These are phyloP conservation scores for Bruguiera hainesii DNA, from an alignment of 441 rosid genomes.

Conservation along the genomic window DNA sequence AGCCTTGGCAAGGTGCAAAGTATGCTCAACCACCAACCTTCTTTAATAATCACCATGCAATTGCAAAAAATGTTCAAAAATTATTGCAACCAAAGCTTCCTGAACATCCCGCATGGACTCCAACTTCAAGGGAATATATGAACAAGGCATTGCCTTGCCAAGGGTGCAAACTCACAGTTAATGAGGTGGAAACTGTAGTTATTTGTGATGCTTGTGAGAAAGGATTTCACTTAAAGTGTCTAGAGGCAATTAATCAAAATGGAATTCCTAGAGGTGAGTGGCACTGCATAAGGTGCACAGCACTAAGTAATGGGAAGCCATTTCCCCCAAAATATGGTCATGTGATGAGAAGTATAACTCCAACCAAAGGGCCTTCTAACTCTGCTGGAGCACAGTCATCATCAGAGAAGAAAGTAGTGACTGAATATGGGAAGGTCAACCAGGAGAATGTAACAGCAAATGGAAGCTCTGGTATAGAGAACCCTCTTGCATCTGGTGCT, in stretches of 20 bases:
- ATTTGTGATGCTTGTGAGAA: conserved; percentile 95
- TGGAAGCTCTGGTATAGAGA: conserved; percentile 38
- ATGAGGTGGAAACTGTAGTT: conserved; percentile 75
- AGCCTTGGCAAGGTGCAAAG: conserved; percentile 53
- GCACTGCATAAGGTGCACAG: conserved; percentile 83
- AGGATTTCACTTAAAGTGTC: conserved; percentile 87
- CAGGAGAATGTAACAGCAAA: conserved; percentile 42
- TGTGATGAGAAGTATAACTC: conserved; percentile 59
- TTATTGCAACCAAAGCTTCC: conserved; percentile 63
- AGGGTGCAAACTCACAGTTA: conserved; percentile 53
- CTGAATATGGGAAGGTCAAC: conserved; percentile 37
- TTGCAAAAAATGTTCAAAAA: conserved; percentile 70
- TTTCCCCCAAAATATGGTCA: conserved; percentile 93
- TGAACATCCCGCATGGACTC: conserved; percentile 74
- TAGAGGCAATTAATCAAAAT: conserved; percentile 56
- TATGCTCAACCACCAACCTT: conserved; percentile 44
- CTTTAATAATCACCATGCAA: conserved; percentile 55
- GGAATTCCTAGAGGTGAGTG: conserved; percentile 85
- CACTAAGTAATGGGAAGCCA: conserved; percentile 77
- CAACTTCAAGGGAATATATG: conserved; percentile 96
- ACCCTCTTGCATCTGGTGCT: conserved; percentile 30
- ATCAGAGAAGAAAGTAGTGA: conserved; percentile 51
- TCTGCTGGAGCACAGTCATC: conserved; percentile 47
- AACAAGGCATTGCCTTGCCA: conserved; percentile 69
- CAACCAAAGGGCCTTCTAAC: conserved; percentile 55